Base-by-base conservation (phyloP, 2,329 filamentous ascomycete genomes). In the Cladosporium cucumerinum region DNA sequence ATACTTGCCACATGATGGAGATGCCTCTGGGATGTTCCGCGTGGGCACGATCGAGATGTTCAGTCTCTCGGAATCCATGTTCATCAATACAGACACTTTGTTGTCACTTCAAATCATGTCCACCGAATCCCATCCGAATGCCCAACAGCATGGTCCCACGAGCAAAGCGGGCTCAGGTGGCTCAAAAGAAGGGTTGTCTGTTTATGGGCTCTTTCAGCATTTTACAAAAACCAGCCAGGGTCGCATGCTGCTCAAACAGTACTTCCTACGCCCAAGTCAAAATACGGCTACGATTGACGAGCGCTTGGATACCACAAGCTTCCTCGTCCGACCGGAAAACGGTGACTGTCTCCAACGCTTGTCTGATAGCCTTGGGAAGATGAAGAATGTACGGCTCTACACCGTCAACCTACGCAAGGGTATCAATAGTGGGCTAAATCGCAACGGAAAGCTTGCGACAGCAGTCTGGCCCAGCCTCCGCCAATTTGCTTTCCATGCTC, bases 61-160 rank as follows among this genome's bases (percentile, higher is more conserved):
- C 76, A 89, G 84, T 34, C 79, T 97, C 26, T 77, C 78, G 25
- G 82, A 84, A 51, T 84, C 82, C 0, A 89, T 90, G 87, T 92
- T 95, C 72, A 82, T 97, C 69, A 95, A 92, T 70, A 80, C 85
- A 2, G 92, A 97, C 72, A 91, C 93, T 0, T 80, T 98, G 49
- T 78, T 86, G 16, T 93, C 93, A 1, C 83, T 99, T 10, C 94
- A 97, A 71, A 91, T 99, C 30, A 82, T 97, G 28, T 89, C 90
- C 63, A 87, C 89, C 1, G 93, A 97, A 74, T 86, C 86, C 12
- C 92, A 96, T 75, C 93, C 92, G 5, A 93, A 92, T 72, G 88
- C 86, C 57, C 90, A 94, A 67, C 90, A 89, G 70, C 89, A 90
- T 78, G 90, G 90, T 0, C 86, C 87, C 2, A 85, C 83, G 7